These are phyloP conservation scores for Apiospora saccharicola DNA, from an alignment of 2,329 filamentous ascomycete genomes.

Conservation along the genomic window DNA sequence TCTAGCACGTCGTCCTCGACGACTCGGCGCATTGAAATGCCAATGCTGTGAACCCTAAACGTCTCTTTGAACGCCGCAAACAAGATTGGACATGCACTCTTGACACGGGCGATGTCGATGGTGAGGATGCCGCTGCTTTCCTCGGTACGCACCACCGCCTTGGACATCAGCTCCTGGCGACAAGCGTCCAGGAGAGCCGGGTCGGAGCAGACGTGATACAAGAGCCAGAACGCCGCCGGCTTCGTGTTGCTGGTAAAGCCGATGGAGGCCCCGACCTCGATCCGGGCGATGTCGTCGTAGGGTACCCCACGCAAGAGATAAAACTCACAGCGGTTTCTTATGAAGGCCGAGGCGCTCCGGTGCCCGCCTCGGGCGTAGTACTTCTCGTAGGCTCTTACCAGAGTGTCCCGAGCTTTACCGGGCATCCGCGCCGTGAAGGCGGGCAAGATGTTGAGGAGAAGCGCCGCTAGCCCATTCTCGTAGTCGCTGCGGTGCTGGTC, in stretches of 20 bases:
- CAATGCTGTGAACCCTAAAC: neutral
- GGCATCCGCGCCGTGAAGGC: neutral
- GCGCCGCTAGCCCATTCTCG: neutral
- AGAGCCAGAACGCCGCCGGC: neutral
- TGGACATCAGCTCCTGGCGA: neutral
- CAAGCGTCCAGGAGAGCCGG: neutral
- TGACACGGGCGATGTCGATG: neutral
- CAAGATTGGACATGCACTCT: neutral
- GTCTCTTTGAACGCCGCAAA: neutral
- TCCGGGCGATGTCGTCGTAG: neutral
- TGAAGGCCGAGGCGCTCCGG: neutral
- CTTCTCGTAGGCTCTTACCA: neutral
- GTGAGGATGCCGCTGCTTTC: neutral
- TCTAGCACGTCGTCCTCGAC: neutral
- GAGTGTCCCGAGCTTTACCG: neutral
- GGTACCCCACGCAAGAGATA: neutral
- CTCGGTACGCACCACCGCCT: neutral
- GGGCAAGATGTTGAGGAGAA: neutral
- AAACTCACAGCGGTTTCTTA: neutral
- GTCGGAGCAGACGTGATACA: neutral
- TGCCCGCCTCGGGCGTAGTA: neutral
- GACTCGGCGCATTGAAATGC: neutral
- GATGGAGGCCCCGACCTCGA: neutral
- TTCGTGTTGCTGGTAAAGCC: neutral
- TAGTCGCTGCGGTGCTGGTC: neutral